Base-by-base conservation (phyloP, 192 early-diverging fungal genomes). In the Oehlia diaphana region DNA sequence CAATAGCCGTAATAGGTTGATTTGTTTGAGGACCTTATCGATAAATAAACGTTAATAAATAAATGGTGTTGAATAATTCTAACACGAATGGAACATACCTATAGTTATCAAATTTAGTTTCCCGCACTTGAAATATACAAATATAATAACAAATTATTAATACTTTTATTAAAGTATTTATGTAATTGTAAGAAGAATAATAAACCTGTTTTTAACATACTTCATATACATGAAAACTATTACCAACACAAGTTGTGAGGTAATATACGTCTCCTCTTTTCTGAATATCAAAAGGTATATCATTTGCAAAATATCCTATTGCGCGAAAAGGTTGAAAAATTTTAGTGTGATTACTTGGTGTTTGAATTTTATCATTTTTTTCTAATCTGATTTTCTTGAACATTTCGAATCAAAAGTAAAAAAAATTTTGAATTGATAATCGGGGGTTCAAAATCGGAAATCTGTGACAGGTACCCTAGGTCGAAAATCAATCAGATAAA, bases 271-370 rank as follows among this genome's bases (percentile, higher is more conserved):
- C 85, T 1, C 96, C 96, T 28, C 89, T 88, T 63, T 90, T 85
- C 84, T 96, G 94, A 67, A 99, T 85, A 49, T 88, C 84, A 83
- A 97, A 89, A 33, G 96, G 92, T 23, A 92, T 83, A 72, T 93
- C 92, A 79, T 92, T 92, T 76, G 95, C 93, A 39, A 97, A 89
- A 85, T 96, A 95, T 68, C 98, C 96, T 39, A 99, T 87, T 5
- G 96, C 94, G 79, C 96, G 87, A 88, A 95, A 99, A 28, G 96
- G 96, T 76, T 90, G 89, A 83, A 92, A 97, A 73, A 97, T 87
- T 23, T 90, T 86, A 23, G 87, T 64, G 37, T 4, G 35, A n/a
- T n/a, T n/a, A 10, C 21, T 31, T 21, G 74, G 23, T 39, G 9
- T 37, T 6, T 42, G 68, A 58, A 21, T 21, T 58, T 6, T 16